Evolutionary conservation across 2,329 filamentous ascomycete species (phyloP).

Genomic region (Penicillium sp.): DNA sequence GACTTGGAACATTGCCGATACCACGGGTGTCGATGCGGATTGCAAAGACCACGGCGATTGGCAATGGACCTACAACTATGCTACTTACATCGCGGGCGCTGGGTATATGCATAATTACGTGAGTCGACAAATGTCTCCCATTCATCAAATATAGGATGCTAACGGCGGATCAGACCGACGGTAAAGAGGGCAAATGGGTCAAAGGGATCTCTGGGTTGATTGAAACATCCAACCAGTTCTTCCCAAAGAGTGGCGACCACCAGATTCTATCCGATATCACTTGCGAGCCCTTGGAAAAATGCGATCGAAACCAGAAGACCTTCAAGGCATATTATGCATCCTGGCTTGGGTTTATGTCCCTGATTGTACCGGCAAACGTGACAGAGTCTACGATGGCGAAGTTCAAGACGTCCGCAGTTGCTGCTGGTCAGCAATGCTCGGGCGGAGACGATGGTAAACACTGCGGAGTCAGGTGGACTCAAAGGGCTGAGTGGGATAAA

Average conservation of each 20-base stretch:
- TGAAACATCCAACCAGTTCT: constrained; percentile 53
- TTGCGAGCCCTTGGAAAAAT: constrained; percentile 65
- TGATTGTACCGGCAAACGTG: constrained; percentile 45
- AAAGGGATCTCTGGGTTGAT: constrained; percentile 60
- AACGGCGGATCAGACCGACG: constrained; percentile 31
- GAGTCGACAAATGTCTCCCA: constrained; percentile 18
- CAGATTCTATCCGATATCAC: constrained; percentile 66
- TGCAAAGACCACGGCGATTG: constrained; percentile 55
- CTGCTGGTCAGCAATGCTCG: constrained; percentile 64
- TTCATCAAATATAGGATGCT: background rate
- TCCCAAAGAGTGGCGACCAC: constrained; percentile 49
- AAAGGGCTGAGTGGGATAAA: constrained; percentile 7
- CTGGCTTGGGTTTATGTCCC: constrained; percentile 46
- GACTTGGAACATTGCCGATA: constrained; percentile 8
- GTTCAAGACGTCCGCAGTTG: constrained; percentile 60
- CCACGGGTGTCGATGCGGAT: constrained; percentile 50
- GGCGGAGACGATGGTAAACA: constrained; percentile 54
- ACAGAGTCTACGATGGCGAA: constrained; percentile 46
- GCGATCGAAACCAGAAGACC: constrained; percentile 71
- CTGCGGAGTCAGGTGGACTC: constrained; percentile 63
- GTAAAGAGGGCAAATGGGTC: constrained; percentile 54
- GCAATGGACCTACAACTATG: constrained; percentile 60
- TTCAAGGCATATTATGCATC: constrained; percentile 37
- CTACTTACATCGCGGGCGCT: constrained; percentile 56
- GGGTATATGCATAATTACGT: constrained; percentile 71